Percentiles rank a stretch among this genome's conserved stretches.
Evolutionary conservation across 2,329 filamentous ascomycete species (phyloP).

Genomic region (Dryadomyces quercus-mongolicae): DNA sequence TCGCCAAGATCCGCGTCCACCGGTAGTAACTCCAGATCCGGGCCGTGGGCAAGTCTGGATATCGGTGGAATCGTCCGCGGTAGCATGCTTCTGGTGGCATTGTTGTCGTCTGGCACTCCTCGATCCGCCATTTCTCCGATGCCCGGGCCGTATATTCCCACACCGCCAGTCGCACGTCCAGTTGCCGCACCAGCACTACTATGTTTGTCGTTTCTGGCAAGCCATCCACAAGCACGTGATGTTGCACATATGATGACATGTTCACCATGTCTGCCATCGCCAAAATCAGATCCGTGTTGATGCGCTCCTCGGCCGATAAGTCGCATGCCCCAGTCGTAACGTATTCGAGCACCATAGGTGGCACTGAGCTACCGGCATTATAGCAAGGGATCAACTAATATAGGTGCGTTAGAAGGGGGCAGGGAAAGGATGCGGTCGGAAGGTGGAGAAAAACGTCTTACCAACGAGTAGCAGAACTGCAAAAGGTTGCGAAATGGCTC

Average conservation of each 20-base stretch:
- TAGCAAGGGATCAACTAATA: conserved; percentile 30
- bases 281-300: conserved; percentile 26
- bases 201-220: conserved; percentile 20
- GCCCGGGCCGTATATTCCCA: conserved; percentile 24
- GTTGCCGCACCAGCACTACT: conserved; percentile 25
- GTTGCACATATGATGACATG: conserved; percentile 23
- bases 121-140: conserved; percentile 23
- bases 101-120: conserved; percentile 17
- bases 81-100: conserved; percentile 32
- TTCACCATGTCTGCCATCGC: conserved; percentile 28
- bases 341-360: conserved; percentile 29
- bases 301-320: conserved; percentile 17
- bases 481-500: conserved; percentile 39
- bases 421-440: background rate
- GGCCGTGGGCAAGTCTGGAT: conserved; percentile 39
- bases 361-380: conserved; percentile 25
- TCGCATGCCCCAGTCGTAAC: conserved; percentile 23
- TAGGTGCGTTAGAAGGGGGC: background rate
- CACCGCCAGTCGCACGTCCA: conserved; percentile 26
- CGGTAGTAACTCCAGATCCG: conserved; percentile 48
- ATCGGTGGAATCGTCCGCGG: conserved; percentile 40
- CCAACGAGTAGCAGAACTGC: conserved; percentile 44
- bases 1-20: conserved; percentile 41
- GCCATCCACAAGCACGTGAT: conserved; percentile 24
- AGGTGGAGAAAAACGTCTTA: conserved; percentile 17